phyloP scores from a whole-genome alignment of 169 alveolate genomes.

The Plasmodium adleri region DNA sequence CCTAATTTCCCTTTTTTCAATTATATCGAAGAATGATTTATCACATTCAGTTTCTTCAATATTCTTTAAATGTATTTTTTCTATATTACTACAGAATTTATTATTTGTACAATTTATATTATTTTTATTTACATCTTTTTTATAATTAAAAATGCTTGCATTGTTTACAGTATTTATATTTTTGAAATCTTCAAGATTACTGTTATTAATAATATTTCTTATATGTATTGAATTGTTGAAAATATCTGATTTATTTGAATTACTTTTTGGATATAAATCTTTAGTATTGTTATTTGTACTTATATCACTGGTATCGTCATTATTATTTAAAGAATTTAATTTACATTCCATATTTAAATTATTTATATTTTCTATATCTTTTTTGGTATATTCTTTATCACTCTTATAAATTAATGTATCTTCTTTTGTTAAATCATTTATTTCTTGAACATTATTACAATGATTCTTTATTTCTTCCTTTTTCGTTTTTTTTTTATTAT shows the following conservation, averaged over 20 bases:
- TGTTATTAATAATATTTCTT: neutral
- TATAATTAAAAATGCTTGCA: neutral
- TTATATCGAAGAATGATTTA: neutral
- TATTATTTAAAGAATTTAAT: neutral
- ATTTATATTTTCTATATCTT: neutral
- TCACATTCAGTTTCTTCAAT: neutral
- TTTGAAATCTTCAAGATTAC: neutral
- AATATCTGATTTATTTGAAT: neutral
- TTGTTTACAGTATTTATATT: neutral
- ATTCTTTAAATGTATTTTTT: neutral
- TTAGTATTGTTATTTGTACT: neutral
- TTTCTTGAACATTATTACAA: neutral
- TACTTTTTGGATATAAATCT: neutral
- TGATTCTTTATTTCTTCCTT: neutral
- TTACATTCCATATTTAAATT: neutral
- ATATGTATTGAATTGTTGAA: neutral
- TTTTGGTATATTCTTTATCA: neutral
- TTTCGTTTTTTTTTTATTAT: conserved; percentile 2
- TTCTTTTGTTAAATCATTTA: neutral
- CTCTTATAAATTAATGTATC: conserved; percentile 1
- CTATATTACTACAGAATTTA: neutral
- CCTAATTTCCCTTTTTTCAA: neutral
- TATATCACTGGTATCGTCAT: neutral
- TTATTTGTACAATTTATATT: neutral
- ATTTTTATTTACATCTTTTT: neutral